Evolutionary conservation across 2,329 filamentous ascomycete species (phyloP).

Genomic region (Hymenoscyphus occultus): DNA sequence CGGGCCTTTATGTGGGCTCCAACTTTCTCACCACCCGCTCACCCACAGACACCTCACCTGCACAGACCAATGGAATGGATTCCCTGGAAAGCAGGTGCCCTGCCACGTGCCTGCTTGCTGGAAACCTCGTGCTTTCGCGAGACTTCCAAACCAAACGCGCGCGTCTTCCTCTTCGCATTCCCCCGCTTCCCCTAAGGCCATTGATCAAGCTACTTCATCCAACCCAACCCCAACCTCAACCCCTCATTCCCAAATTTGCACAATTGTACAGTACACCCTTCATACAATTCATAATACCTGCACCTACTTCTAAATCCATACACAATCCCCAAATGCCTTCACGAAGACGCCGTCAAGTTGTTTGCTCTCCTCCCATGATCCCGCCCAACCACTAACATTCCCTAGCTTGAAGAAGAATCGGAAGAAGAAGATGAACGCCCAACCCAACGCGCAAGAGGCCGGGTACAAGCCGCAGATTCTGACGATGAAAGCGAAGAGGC

Average conservation of each 20-base stretch:
- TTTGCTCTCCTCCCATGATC: neutral
- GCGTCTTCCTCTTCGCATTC: too few relatives aligned
- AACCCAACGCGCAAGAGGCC: constrained; percentile 25
- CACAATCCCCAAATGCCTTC: constrained; percentile 26
- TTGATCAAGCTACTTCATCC: neutral
- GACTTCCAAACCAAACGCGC: too few relatives aligned
- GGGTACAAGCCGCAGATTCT: constrained; percentile 16
- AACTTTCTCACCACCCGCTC: too few relatives aligned
- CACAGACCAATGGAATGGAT: too few relatives aligned
- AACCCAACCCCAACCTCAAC: neutral
- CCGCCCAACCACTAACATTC: neutral
- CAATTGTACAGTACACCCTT: neutral
- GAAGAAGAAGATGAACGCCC: constrained; percentile 31
- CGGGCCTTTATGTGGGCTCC: too few relatives aligned
- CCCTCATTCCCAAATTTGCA: neutral
- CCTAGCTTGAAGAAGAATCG: constrained; percentile 25
- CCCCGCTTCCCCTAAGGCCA: too few relatives aligned
- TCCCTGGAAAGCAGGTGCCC: too few relatives aligned
- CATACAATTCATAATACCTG: neutral
- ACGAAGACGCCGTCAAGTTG: neutral
- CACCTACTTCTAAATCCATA: neutral
- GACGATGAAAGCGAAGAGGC: constrained; percentile 31
- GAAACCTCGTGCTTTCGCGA: too few relatives aligned
- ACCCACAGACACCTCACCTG: too few relatives aligned
- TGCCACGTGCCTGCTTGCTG: too few relatives aligned